These are phyloP conservation scores for Candida pseudoglaebosa DNA, from an alignment of 805 yeast species.

Conservation along the genomic window DNA sequence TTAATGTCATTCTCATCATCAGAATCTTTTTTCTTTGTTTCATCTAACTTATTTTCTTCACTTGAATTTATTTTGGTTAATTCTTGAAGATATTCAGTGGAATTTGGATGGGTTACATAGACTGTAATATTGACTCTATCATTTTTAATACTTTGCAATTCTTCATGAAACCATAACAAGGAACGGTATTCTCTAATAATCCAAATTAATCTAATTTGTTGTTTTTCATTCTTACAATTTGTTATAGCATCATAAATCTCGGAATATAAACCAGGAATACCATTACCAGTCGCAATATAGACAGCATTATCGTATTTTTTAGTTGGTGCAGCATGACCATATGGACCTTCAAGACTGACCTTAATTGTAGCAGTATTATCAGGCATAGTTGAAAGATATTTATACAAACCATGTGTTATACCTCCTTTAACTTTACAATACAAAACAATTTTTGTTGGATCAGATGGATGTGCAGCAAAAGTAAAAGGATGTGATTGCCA, in stretches of 20 bases:
- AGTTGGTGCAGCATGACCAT: conserved; percentile 34
- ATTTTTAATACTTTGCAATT: conserved; percentile 26
- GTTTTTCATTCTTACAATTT: conserved; percentile 16
- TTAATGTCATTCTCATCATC: background rate
- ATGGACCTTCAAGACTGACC: conserved; percentile 37
- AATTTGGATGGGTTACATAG: conserved; percentile 26
- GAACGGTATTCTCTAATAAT: conserved; percentile 53
- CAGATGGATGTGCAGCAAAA: conserved; percentile 18
- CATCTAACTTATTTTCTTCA: too few relatives aligned
- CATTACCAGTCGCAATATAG: conserved; percentile 40
- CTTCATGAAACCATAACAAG: conserved; percentile 49
- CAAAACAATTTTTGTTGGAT: conserved; percentile 20
- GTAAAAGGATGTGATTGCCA: conserved; percentile 74
- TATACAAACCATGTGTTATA: conserved; percentile 21
- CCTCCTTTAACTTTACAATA: conserved; percentile 34
- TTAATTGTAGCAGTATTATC: conserved; percentile 17
- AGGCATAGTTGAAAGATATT: conserved; percentile 18
- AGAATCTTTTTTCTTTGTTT: too few relatives aligned
- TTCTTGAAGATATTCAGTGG: background rate
- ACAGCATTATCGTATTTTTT: conserved; percentile 22
- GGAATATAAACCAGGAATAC: conserved; percentile 39
- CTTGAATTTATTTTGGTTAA: background rate
- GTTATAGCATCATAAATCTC: conserved; percentile 23
- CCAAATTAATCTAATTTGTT: conserved; percentile 54
- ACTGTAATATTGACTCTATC: conserved; percentile 27